Evolutionary conservation across 2,329 filamentous ascomycete genomes (phyloP), one percentile per base, ranked within the genome.

Genomic region (Penicillium sp.): DNA sequence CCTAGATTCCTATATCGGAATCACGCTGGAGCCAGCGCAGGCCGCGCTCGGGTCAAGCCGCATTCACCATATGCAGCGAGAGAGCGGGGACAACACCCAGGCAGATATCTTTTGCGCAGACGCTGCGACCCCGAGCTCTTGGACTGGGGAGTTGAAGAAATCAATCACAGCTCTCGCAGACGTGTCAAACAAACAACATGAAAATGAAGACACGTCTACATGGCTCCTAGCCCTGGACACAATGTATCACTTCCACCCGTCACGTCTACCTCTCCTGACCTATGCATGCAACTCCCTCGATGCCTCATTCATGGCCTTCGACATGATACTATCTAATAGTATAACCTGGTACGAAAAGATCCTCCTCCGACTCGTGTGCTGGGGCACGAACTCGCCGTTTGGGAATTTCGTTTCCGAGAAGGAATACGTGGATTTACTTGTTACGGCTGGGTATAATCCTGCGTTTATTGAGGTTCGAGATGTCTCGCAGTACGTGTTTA

Each of bases 171-270:
- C 41, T 4, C 4, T 62, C 2, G 52, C 17, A 5, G 16, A 19
- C 9, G 8, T 26, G 10, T 26, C 28, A 3, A 36, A 46, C 0
- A 56, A 50, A 31, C 35, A 36, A 19, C 40, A 16, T 40, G 26
- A 46, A 25, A 35, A 30, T 36, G 14, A 35, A n/a, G 16, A 45
- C 17, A 30, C 30, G 30, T 47, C 59, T 51, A 81, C 47, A 62
- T 84, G 81, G 81, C 69, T 85, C 0, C 72, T 85, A 1, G 82
- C 78, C 0, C 73, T 85, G 0, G 83, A 85, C 62, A 81, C 81
- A 2, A 64, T 84, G 5, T 85, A 85, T 52, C 82, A 85, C 63
- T 85, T 84, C 62, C 72, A 71, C 0, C 83, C 82, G 0, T 83
- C 81, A 0, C 71, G 82, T 14, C 72, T 68, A 51, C 75, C 77